Conservation (phyloP, 139 green algal species). For the Diplosphaera chodatii region DNA sequence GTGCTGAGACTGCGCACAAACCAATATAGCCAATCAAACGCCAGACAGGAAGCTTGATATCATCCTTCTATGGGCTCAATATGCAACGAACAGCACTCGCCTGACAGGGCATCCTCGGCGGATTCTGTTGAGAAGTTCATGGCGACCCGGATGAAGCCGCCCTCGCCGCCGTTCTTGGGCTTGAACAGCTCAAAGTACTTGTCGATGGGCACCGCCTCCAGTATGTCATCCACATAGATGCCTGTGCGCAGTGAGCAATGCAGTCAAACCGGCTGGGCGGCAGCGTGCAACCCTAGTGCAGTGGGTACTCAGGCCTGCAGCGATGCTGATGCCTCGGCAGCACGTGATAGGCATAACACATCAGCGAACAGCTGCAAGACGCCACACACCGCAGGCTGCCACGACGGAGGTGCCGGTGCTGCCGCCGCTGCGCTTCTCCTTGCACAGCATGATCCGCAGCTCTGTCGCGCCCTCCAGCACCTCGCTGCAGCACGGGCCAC, state of each 20-base stretch:
- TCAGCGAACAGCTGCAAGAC: no score
- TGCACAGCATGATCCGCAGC: slow-evolving; percentile 83
- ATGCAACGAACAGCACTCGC: no score
- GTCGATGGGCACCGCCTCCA: slow-evolving; percentile 86
- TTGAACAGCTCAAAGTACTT: slow-evolving; percentile 96
- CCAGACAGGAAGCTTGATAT: no score
- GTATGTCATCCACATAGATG: slow-evolving; percentile 85
- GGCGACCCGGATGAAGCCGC: slow-evolving; percentile 75
- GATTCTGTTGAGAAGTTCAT: slow-evolving; percentile 54
- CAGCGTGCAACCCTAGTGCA: no score
- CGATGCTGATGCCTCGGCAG: no score
- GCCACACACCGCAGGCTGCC: slow-evolving; percentile 74
- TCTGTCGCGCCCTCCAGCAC: slow-evolving; percentile 70
- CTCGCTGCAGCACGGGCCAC: slow-evolving; percentile 72
- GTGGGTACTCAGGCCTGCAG: no score
- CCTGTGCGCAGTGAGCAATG: no score
- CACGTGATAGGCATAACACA: no score
- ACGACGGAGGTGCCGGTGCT: slow-evolving; percentile 58
- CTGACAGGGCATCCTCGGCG: background rate
- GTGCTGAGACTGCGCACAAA: no score
- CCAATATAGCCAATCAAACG: no score
- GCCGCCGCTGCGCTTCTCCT: slow-evolving; percentile 49
- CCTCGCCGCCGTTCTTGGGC: slow-evolving; percentile 62
- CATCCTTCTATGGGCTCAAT: no score
- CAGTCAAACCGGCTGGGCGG: no score